Evolutionary conservation across 2,329 filamentous ascomycete genomes (phyloP).

Genomic region (Cladosporium sp.): DNA sequence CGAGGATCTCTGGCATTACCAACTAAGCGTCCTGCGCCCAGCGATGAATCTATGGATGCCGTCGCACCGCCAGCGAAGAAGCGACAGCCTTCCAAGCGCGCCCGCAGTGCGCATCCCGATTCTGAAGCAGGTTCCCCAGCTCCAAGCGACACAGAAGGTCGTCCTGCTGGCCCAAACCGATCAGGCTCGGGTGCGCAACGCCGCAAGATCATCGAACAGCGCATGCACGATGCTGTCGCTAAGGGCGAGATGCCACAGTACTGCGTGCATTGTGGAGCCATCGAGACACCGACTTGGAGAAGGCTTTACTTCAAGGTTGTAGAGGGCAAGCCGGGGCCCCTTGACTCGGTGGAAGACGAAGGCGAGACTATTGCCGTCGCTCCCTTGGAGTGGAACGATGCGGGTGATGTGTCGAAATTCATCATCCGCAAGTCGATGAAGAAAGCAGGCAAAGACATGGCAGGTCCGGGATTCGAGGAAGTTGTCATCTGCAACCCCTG

Average conservation of each 20-base stretch:
- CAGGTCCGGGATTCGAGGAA: slow-evolving; percentile 59
- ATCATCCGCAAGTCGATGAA: slow-evolving; percentile 79
- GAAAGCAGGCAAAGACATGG: slow-evolving; percentile 40
- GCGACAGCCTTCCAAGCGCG: slow-evolving; percentile 15
- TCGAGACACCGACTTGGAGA: slow-evolving; percentile 95
- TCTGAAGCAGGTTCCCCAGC: slow-evolving; percentile 40
- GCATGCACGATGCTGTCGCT: slow-evolving; percentile 61
- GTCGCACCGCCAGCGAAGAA: slow-evolving; percentile 22
- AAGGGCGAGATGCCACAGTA: slow-evolving; percentile 83
- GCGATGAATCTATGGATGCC: slow-evolving; percentile 15
- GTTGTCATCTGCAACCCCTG: slow-evolving; percentile 91
- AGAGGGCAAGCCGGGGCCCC: slow-evolving; percentile 66
- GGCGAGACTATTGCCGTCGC: slow-evolving; percentile 75
- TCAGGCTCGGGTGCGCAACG: slow-evolving; percentile 60
- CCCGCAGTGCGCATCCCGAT: slow-evolving; percentile 22
- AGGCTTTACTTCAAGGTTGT: slow-evolving; percentile 83
- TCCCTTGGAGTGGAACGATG: slow-evolving; percentile 60
- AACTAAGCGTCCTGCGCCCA: slow-evolving; percentile 28
- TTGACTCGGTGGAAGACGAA: slow-evolving; percentile 71
- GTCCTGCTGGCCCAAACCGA: slow-evolving; percentile 27
- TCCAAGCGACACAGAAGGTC: slow-evolving; percentile 36
- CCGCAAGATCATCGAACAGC: slow-evolving; percentile 63
- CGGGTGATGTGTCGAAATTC: slow-evolving; percentile 63
- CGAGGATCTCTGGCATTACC: slow-evolving; percentile 39
- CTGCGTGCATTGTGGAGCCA: slow-evolving; percentile 89